These are phyloP conservation scores for Glarea lozoyensis DNA, from an alignment of 495 filamentous ascomycete species.

Conservation along the genomic window DNA sequence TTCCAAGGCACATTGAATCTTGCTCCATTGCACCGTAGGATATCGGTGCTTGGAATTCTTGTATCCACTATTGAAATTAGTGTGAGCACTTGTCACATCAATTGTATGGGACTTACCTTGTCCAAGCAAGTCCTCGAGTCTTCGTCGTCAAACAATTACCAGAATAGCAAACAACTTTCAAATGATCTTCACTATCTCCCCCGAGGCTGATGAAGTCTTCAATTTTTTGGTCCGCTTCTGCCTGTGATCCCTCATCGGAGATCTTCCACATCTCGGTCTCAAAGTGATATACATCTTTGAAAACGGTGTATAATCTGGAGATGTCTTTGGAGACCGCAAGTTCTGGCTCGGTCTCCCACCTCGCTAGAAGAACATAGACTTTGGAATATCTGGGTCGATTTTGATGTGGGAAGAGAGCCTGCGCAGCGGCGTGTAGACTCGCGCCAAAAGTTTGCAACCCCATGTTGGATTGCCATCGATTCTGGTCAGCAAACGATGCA, in stretches of 20 bases:
- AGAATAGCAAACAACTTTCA: conserved; percentile 5
- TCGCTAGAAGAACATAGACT: conserved; percentile 1
- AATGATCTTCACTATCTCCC: neutral
- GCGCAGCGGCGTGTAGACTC: conserved; percentile 1
- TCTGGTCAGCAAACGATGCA: neutral
- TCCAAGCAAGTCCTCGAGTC: neutral
- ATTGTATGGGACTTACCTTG: neutral
- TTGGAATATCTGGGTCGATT: neutral
- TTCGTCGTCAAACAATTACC: neutral
- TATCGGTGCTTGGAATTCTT: neutral
- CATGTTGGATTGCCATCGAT: conserved; percentile 2
- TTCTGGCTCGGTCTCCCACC: conserved; percentile 1
- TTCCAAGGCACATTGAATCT: conserved; percentile 8
- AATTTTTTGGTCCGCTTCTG: conserved; percentile 1
- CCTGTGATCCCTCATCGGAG: neutral
- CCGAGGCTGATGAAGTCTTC: neutral
- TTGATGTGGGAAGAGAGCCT: conserved; percentile 1
- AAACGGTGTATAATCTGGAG: neutral
- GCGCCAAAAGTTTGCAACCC: neutral
- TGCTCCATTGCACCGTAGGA: conserved; percentile 2
- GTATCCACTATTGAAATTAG: neutral
- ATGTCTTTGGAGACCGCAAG: neutral
- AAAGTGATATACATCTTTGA: conserved; percentile 3
- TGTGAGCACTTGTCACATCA: neutral
- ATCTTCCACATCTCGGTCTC: conserved; percentile 1